Percentiles rank a stretch among this genome's conserved stretches.
These are phyloP conservation scores for Lecanosticta acicola DNA, from an alignment of 2,329 filamentous ascomycete species.

Conservation along the genomic window DNA sequence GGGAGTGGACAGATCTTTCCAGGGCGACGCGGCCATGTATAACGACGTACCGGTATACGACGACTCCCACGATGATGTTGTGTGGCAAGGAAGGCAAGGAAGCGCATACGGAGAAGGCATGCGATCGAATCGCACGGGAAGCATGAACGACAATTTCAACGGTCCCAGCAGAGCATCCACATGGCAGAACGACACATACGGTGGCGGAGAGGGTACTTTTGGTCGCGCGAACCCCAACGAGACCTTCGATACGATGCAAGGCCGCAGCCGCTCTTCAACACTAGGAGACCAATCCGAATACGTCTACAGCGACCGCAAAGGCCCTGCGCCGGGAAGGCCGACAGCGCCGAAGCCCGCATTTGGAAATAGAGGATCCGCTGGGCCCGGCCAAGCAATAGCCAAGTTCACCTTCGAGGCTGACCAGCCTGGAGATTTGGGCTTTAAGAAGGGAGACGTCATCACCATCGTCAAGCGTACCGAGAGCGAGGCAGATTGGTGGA, in stretches of 20 bases:
- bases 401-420: slow-evolving; percentile 93
- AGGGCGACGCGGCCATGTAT: slow-evolving; percentile 66
- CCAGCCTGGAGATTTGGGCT: slow-evolving; percentile 84
- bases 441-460: slow-evolving; percentile 96
- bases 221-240: slow-evolving; percentile 48
- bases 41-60: slow-evolving; percentile 92
- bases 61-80: slow-evolving; percentile 70
- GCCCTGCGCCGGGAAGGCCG: slow-evolving; percentile 64
- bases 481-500: slow-evolving; percentile 96
- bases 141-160: slow-evolving; percentile 41
- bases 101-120: slow-evolving; percentile 64
- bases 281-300: slow-evolving; percentile 46
- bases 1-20: slow-evolving; percentile 50
- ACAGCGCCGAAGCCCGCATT: slow-evolving; percentile 88
- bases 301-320: slow-evolving; percentile 48
- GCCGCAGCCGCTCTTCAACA: slow-evolving; percentile 34
- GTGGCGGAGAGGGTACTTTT: slow-evolving; percentile 49
- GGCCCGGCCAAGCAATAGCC: slow-evolving; percentile 35
- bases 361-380: slow-evolving; percentile 40
- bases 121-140: slow-evolving; percentile 44
- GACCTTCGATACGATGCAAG: slow-evolving; percentile 42
- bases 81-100: slow-evolving; percentile 73
- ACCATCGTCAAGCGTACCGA: slow-evolving; percentile 93
- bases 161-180: slow-evolving; percentile 59
- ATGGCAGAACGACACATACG: slow-evolving; percentile 72